Evolutionary conservation across 768 basidiomycete genomes (phyloP), one percentile per base, ranked within the genome.

Genomic region (Agaricus bisporus): DNA sequence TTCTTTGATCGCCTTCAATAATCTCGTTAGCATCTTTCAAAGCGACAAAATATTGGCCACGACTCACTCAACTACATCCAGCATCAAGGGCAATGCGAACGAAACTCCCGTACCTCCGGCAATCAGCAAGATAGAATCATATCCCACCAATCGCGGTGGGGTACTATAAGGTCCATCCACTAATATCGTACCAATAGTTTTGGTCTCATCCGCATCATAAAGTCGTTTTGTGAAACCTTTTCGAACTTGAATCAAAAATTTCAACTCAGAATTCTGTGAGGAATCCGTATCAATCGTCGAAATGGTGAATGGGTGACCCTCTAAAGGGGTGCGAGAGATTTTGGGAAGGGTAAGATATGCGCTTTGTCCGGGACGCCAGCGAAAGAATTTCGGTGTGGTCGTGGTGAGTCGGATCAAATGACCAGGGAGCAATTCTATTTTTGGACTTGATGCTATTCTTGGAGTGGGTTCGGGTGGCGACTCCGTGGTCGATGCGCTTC

Each of bases 261-360:
- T 68, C 14, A 86, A 65, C 25, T 74, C 56, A 2, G 29, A 41
- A 41, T 61, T 55, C 1, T 48, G 48, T 3, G 53, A 48, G 1
- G 42, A 26, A 14, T 49, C 49, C n/a, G 56, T 47, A 12, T 73
- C 68, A 7, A 74, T 60, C n/a, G 68, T 77, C 5, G 79, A 70
- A 51, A 85, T 83, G 0, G 83, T 82, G 64, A 85, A 85, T 1
- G 83, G 83, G 55, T 85, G 83, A 0, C 78, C 65, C 62, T 85
- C 78, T 28, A 77, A 72, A 5, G 77, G 75, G 25, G 72, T 61
- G 0, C 49, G 47, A 10, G 77, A 77, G 5, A 80, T 67, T 1
- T 68, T 59, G 4, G 81, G 80, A 58, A 83, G 66, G 9, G 68
- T 72, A 18, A 85, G 66, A 58, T 74, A 83, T 0, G 72, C 76